Evolutionary conservation across 2,329 filamentous ascomycete genomes (phyloP).

Genomic region (Fusarium tuaranense): DNA sequence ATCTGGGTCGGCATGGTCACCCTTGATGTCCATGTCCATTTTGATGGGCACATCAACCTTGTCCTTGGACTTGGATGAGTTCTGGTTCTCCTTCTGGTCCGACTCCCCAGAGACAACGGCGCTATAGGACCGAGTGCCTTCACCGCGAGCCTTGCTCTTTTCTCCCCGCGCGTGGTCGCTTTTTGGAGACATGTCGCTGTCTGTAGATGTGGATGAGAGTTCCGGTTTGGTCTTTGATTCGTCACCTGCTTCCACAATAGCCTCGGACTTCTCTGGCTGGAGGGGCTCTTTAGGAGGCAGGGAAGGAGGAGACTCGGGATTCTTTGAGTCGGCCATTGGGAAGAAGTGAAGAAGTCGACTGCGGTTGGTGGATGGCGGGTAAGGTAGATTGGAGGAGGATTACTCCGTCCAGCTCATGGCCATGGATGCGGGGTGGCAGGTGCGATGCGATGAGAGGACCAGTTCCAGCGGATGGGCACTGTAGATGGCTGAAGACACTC

Average conservation of each 20-base stretch:
- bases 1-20: conserved; percentile 5
- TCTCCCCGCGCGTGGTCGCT: conserved; percentile 16
- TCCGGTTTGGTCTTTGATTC: background rate
- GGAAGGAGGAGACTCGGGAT: conserved; percentile 16
- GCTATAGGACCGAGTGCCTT: conserved; percentile 30
- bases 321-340: conserved; percentile 26
- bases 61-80: conserved; percentile 8
- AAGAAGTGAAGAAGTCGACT: background rate
- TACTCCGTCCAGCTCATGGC: background rate
- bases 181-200: conserved; percentile 27
- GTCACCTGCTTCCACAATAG: background rate
- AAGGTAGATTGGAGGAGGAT: background rate
- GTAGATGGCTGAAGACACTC: background rate
- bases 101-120: conserved; percentile 16
- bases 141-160: conserved; percentile 21
- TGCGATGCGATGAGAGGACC: background rate
- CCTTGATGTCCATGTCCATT: background rate
- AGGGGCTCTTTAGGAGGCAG: conserved; percentile 33
- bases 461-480: background rate
- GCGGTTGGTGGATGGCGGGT: background rate
- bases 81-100: conserved; percentile 17
- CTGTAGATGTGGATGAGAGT: background rate
- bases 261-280: background rate
- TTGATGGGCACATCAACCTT: conserved; percentile 11
- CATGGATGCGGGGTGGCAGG: conserved; percentile 4